Evolutionary conservation across 805 yeast species (phyloP), one percentile per base, ranked within the genome.

Genomic region (Suhomyces prunicola): DNA sequence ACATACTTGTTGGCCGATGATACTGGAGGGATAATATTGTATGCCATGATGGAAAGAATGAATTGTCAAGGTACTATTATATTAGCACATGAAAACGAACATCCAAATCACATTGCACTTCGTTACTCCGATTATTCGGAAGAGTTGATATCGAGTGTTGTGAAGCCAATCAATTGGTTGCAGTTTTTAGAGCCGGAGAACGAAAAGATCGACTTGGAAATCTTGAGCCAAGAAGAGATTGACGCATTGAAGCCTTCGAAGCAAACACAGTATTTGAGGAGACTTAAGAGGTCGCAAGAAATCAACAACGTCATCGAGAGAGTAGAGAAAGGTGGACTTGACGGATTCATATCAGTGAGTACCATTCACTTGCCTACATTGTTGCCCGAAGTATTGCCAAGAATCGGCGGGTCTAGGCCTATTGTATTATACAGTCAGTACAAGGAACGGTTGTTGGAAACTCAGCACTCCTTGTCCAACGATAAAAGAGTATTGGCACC

Each of bases 11-110:
- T 93, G 3, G 78, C 90, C 51, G 99, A 94, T 64, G 99, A 94
- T 64, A 87, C 97, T n/a, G 92, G 96, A 31, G 97, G 98, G 6
- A 78, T 93, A n/a, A 66, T 94, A 0, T 81, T 88, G 5, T 88
- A 88, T 55, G 90, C 96, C 4, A 76, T 94, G 79, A 66, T 94
- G 70, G 99, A 94, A 67, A 78, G 97, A 65, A 89, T 96, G 93
- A 84, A 84, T 55, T 96, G 97, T 12, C 73, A 82, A 50, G 86
- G 86, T 9, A 65, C 76, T 3, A 83, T 94, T 44, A 77, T 90
- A 2, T 78, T 90, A 19, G 76, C 86, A 1, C 97, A 94, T 70
- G 99, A 94, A 65, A 90, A 90, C 68, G 99, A 94, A 68, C 97
- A 93, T 65, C 85, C 96, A 2, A 92, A 92, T 64, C 72, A 86